A percentile compares a stretch with the other conserved stretches of the same genome.
These are phyloP conservation scores for Ganoderma meredithae DNA, from an alignment of 1,284 basidiomycete genomes.

Conservation along the genomic window DNA sequence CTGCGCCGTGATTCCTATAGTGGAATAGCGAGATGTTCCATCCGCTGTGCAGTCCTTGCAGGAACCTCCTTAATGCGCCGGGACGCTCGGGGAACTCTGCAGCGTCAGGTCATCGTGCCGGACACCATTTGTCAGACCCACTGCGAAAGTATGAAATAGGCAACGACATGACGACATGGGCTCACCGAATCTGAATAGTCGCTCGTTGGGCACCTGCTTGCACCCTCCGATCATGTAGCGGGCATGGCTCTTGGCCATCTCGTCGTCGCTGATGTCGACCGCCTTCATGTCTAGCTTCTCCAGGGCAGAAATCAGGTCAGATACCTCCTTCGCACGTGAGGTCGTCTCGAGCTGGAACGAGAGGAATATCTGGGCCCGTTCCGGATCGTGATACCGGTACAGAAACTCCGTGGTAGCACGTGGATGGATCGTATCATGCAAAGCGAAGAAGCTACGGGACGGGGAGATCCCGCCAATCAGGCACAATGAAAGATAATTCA, in stretches of 20 bases:
- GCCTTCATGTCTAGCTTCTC: constrained; percentile 79
- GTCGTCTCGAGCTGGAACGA: constrained; percentile 87
- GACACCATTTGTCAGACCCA: constrained; percentile 3
- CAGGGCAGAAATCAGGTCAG: constrained; percentile 69
- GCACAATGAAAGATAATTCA: not conserved
- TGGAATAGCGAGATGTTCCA: constrained; percentile 99
- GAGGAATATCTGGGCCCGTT: constrained; percentile 85
- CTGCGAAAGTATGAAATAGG: not conserved
- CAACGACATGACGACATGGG: constrained; percentile 9
- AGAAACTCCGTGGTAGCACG: constrained; percentile 97
- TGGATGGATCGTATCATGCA: constrained; percentile 90
- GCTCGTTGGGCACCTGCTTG: constrained; percentile 80
- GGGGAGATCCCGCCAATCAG: constrained; percentile 13
- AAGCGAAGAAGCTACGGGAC: constrained; percentile 79
- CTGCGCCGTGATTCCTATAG: constrained; percentile 96
- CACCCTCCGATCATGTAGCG: constrained; percentile 95
- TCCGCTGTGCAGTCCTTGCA: constrained; percentile 80
- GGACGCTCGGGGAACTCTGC: constrained; percentile 97
- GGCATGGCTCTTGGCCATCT: constrained; percentile 94
- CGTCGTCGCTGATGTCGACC: constrained; percentile 92
- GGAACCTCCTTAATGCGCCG: constrained; percentile 90
- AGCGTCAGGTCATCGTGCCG: not conserved
- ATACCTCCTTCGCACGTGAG: constrained; percentile 73
- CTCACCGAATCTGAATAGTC: constrained; percentile 93
- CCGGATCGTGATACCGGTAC: constrained; percentile 83